Evolutionary conservation across 1,284 basidiomycete species (phyloP), one percentile per base, ranked within the genome.

Genomic region (Rhodotorula sp.): DNA sequence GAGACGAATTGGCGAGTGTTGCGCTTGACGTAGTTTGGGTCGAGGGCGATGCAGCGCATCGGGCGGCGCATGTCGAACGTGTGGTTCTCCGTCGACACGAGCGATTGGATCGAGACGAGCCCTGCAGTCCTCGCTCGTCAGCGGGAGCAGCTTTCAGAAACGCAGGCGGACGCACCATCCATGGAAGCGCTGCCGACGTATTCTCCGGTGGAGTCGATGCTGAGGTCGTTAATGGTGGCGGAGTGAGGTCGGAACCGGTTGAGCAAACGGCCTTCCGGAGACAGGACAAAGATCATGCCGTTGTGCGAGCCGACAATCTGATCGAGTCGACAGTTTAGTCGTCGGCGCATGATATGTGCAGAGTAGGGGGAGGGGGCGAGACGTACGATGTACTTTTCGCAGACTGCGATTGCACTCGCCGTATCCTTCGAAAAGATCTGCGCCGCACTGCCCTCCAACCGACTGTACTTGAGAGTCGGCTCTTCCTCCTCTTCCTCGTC

Each of bases 151-250:
- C 61, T 62, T 54, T 19, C 59, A 23, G 28, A 28, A 49, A 31
- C 8, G 16, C 3, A 47, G n/a, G 45, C 18, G 43, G 66, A 75
- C 76, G 82, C 81, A 92, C 94, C 97, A 81, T 99, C 95, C 79
- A 98, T 89, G 10, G 93, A 94, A 0, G 95, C 91, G 15, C 93
- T 95, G 1, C 89, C 93, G 7, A 99, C 87, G 80, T 93, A 98
- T 69, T 97, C 93, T 56, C 87, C 89, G 1, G 90, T 90, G 62
- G 86, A 83, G 80, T 98, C 95, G 78, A 99, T 85, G 62, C 87
- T 87, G 50, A 98, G 88, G 79, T 93, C 93, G 61, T 89, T 87
- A 64, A 99, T 85, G 26, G 90, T 91, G 0, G 95, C 95, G n/a
- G 89, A 85, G 79, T 99, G 97, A 5, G 92, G 91, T 73, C 93